Base-by-base conservation (phyloP, 176 grass and related monocot genomes). In the Saccharum spontaneum region DNA sequence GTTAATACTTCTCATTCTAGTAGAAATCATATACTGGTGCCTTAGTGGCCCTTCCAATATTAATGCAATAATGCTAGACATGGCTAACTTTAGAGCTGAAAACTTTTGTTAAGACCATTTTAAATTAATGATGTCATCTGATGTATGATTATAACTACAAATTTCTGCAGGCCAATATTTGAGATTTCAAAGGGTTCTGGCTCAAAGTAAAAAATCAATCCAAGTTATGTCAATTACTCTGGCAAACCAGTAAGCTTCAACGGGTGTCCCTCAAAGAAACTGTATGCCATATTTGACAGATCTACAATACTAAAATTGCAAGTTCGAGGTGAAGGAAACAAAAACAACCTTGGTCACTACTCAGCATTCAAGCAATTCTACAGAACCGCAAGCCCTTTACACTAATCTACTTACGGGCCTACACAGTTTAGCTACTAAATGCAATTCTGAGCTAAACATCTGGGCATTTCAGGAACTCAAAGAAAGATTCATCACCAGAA, bases 341-440 rank as follows among this genome's bases (percentile, higher is more conserved):
- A 23, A 14, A 36, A 44, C 10, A 68, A 38, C 67, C 2, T n/a
- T 34, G 46, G 5, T 9, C 10, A 44, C 26, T 67, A 67, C 16
- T 67, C 62, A 45, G 7, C 64, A 49, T 67, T 14, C 3, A 40
- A 80, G 62, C 77, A 45, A 31, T 67, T 48, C 10, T 44, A n/a
- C 13, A 7, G 6, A 43, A 61, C 14, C 11, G 8, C 74, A 59
- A 59, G 3, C 15, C 20, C 5, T 48, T 49, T 9, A 18, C 33
- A 2, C 33, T 17, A 69, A 23, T 26, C 24, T 59, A 30, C n/a
- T 9, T 39, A 65, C 4, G 10, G 10, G 48, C 36, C 31, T 40
- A 73, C 20, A 86, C 8, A 26, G 67, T 88, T 84, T 49, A 30
- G 22, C 39, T 48, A 23, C 15, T 64, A 59, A 1, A 69, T 69